Percentiles rank a stretch among this genome's conserved stretches.
These are phyloP conservation scores for Delitschia confertaspora DNA, from an alignment of 495 filamentous ascomycete genomes.

Conservation along the genomic window DNA sequence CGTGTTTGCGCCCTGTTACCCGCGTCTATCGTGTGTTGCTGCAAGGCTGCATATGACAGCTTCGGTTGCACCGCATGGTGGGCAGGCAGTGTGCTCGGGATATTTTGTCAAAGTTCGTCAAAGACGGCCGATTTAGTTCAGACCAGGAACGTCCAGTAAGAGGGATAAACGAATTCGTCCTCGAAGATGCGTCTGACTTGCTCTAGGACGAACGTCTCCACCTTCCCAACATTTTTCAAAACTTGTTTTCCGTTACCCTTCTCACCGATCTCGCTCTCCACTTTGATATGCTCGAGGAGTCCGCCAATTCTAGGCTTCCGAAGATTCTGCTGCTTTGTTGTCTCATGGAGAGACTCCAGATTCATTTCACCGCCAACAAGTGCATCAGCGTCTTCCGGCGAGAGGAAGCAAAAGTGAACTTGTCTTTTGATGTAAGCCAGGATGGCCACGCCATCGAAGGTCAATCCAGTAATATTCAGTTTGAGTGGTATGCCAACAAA, in stretches of 20 bases:
- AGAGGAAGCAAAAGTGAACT: constrained; percentile 85
- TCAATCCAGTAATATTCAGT: constrained; percentile 85
- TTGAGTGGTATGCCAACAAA: constrained; percentile 90
- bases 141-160: constrained; percentile 94
- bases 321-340: constrained; percentile 12
- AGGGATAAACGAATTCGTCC: constrained; percentile 96
- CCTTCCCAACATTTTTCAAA: constrained; percentile 96
- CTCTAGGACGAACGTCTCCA: constrained; percentile 93
- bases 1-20: background rate
- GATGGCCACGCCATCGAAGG: constrained; percentile 88
- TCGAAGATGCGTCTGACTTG: constrained; percentile 96
- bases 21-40: background rate
- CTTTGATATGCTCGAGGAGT: constrained; percentile 79
- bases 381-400: constrained; percentile 73
- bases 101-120: constrained; percentile 14
- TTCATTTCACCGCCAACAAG: constrained; percentile 31
- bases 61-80: constrained; percentile 2
- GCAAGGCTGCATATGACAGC: constrained; percentile 20
- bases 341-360: constrained; percentile 41
- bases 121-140: constrained; percentile 34
- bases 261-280: constrained; percentile 95
- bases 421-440: constrained; percentile 78
- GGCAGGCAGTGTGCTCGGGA: constrained; percentile 3
- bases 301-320: constrained; percentile 53
- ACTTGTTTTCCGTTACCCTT: constrained; percentile 85